Conservation (phyloP, 2,329 filamentous ascomycete genomes). For the Sarocladium oryzae region DNA sequence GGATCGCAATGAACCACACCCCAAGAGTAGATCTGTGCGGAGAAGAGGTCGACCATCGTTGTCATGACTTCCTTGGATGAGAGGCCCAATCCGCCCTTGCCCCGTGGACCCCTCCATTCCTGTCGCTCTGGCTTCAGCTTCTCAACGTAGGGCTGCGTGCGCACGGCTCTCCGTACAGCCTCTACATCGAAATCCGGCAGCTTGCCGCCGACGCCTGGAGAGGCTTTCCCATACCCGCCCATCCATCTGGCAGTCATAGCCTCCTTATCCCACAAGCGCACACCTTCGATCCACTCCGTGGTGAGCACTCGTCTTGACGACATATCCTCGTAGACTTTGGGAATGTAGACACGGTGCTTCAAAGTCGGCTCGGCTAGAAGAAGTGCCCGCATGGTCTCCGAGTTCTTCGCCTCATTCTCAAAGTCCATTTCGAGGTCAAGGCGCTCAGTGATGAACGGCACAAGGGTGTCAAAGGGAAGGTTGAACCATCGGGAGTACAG, state of each 20-base stretch:
- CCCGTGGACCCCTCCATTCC: constrained; percentile 66
- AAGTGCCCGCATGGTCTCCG: constrained; percentile 72
- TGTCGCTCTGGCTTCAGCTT: constrained; percentile 74
- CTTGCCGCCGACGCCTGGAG: constrained; percentile 69
- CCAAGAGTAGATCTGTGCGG: constrained; percentile 97
- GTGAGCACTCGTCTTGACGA: constrained; percentile 81
- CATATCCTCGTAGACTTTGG: constrained; percentile 74
- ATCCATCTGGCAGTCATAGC: constrained; percentile 71
- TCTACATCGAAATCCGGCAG: constrained; percentile 47
- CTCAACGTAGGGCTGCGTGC: constrained; percentile 47
- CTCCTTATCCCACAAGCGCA: constrained; percentile 87
- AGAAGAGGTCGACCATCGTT: constrained; percentile 93
- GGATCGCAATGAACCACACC: constrained; percentile 94
- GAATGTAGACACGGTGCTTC: constrained; percentile 78
- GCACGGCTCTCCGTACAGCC: constrained; percentile 36
- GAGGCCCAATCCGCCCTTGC: constrained; percentile 76
- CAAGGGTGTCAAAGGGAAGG: constrained; percentile 82
- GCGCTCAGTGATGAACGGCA: constrained; percentile 91
- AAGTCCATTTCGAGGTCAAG: constrained; percentile 93
- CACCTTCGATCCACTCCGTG: constrained; percentile 95
- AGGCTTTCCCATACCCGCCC: constrained; percentile 68
- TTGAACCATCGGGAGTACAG: constrained; percentile 86
- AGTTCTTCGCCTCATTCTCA: constrained; percentile 82
- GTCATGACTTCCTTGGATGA: constrained; percentile 84
- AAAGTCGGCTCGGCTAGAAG: constrained; percentile 71